Evolutionary conservation across 1,284 basidiomycete species (phyloP).

Genomic region (Coniferiporia weirii): DNA sequence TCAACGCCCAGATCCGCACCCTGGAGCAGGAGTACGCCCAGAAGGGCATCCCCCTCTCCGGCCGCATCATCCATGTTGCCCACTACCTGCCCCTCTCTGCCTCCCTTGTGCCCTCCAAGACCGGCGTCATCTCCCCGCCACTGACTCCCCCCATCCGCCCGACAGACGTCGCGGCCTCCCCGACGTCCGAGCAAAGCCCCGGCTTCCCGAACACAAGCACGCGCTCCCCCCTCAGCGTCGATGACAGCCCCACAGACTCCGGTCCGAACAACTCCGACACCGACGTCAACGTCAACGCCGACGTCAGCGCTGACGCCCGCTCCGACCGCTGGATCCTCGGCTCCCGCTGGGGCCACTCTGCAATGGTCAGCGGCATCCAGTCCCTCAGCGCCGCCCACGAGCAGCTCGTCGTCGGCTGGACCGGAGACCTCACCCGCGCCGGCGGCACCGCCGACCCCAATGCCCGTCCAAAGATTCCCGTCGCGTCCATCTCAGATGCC

Average conservation of each 20-base stretch:
- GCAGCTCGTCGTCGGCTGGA: slow-evolving; percentile 92
- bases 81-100: slow-evolving; percentile 74
- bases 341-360: slow-evolving; percentile 86
- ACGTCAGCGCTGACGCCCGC: slow-evolving; percentile 20
- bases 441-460: slow-evolving; percentile 24
- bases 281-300: slow-evolving; percentile 21
- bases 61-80: slow-evolving; percentile 83
- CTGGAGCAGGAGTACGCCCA: slow-evolving; percentile 11
- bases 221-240: too few relatives aligned
- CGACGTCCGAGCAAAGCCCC: slow-evolving; percentile 21
- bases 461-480: slow-evolving; percentile 25
- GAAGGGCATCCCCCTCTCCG: slow-evolving; percentile 49
- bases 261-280: slow-evolving; percentile 6
- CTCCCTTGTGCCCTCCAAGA: slow-evolving; percentile 40
- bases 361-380: slow-evolving; percentile 92
- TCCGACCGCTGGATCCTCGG: slow-evolving; percentile 64
- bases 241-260: too few relatives aligned
- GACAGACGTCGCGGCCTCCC: slow-evolving; percentile 32
- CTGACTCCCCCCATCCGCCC: slow-evolving; percentile 54
- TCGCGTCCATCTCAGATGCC: slow-evolving; percentile 49
- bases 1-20: slow-evolving; percentile 48
- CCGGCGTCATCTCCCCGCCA: slow-evolving; percentile 55
- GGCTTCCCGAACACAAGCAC: slow-evolving; percentile 20
- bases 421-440: slow-evolving; percentile 71
- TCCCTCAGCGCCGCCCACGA: slow-evolving; percentile 80